phyloP scores from a whole-genome alignment of 345 rosid species.

The Eucalyptus erythrocorys region DNA sequence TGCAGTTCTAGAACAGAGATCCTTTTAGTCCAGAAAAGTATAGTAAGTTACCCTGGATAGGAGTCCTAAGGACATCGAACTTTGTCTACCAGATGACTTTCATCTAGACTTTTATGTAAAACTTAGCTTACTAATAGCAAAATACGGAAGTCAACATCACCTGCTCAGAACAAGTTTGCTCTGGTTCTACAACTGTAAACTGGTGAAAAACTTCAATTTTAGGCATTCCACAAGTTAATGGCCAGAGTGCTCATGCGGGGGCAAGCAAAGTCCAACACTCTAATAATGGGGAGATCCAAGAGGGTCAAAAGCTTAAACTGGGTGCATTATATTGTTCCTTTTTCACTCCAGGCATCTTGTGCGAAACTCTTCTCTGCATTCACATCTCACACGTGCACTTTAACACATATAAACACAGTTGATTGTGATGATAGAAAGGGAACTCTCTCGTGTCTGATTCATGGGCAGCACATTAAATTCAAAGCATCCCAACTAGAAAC shows the following conservation, averaged over 20 bases:
- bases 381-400: background rate
- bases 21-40: background rate
- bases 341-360: background rate
- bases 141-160: background rate
- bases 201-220: background rate
- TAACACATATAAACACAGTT: background rate
- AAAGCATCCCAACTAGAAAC: background rate
- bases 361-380: background rate
- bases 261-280: background rate
- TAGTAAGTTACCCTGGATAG: background rate
- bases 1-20: background rate
- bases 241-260: background rate
- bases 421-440: background rate
- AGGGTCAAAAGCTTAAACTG: background rate
- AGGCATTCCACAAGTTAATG: background rate
- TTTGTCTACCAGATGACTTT: background rate
- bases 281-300: background rate
- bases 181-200: background rate
- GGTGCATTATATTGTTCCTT: background rate
- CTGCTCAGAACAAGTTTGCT: background rate
- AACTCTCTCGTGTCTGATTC: background rate
- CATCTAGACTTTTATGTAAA: background rate
- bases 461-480: background rate
- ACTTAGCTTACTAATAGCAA: background rate
- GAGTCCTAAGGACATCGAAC: background rate